Evolutionary conservation across 2,329 filamentous ascomycete species (phyloP), one percentile per base, ranked within the genome.

Genomic region (Aspergillus latus): DNA sequence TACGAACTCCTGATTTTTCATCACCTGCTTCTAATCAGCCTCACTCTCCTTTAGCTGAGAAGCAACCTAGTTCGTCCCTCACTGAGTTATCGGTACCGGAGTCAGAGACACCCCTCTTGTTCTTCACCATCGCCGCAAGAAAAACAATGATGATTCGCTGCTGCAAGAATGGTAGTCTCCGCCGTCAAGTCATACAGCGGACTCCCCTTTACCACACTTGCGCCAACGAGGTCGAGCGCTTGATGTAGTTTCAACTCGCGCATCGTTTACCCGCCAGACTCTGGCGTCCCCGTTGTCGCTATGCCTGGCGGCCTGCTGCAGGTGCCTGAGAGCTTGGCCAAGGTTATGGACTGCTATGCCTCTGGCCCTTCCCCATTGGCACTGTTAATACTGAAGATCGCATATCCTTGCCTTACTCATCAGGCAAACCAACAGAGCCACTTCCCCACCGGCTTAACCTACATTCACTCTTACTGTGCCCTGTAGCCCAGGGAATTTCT

Each of bases 201-300:
- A 6, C 86, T 82, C 63, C 81, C 79, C 60, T 79, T 78, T 0
- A 67, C 63, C 6, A 65, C 57, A 48, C 64, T 62, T 1, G 63
- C 62, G 0, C 64, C 64, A 11, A 66, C 62, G 3, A 66, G 43
- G 28, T 64, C 64, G 9, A 66, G 10, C 13, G 52, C 58, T 9
- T 59, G 59, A n/a, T 60, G 59, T 2, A 52, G 45, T 16, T 63
- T 61, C 26, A 66, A 34, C 29, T 65, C 62, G 5, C 60, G 59
- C 4, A 59, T 65, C 2, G 63, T 62, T 63, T 62, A 65, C 1
- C 65, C 64, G 6, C 64, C 64, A 1, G 62, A 58, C 30, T 66
- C 65, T 2, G 63, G 63, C 0, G 65, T 63, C 11, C 66, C 70
- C 1, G 70, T 72, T 4, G 64, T 16, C 16, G 16, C 16, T 16